These are phyloP conservation scores for Cordyceps cicadae DNA, from an alignment of 2,329 filamentous ascomycete species.

Conservation along the genomic window DNA sequence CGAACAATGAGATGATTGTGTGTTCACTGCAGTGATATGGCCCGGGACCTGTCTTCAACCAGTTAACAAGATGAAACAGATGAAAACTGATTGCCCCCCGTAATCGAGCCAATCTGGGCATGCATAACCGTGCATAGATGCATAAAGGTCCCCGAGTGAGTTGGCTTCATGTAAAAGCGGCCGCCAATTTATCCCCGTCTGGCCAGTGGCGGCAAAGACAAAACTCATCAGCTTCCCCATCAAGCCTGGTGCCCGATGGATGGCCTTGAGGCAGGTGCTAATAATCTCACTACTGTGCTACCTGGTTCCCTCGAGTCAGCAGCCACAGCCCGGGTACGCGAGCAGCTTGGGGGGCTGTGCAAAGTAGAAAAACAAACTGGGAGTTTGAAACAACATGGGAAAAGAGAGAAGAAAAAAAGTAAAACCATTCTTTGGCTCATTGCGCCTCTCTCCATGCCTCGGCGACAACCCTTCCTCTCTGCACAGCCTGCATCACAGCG, in stretches of 20 bases:
- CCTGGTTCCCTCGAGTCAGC: neutral
- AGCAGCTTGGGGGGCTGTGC: slow-evolving; percentile 1
- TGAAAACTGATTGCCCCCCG: neutral
- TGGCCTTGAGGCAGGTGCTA: neutral
- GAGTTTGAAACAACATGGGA: neutral
- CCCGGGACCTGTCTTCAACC: neutral
- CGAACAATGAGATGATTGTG: no score
- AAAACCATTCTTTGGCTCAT: neutral
- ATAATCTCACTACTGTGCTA: no score
- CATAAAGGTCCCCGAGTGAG: neutral
- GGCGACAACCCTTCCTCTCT: neutral
- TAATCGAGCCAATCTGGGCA: neutral
- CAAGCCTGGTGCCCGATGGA: neutral
- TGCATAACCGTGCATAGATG: neutral
- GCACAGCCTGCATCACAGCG: neutral
- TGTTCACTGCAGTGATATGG: no score
- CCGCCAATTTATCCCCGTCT: neutral
- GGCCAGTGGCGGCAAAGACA: slow-evolving; percentile 3
- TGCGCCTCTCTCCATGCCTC: neutral
- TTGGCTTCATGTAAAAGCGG: neutral
- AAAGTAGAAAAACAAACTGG: neutral
- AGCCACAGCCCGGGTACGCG: neutral
- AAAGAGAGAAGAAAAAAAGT: no score
- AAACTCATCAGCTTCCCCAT: slow-evolving; percentile 8
- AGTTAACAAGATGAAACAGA: neutral